phyloP scores from a whole-genome alignment of 768 basidiomycete species.

The Dictyophora rubrovolvata region DNA sequence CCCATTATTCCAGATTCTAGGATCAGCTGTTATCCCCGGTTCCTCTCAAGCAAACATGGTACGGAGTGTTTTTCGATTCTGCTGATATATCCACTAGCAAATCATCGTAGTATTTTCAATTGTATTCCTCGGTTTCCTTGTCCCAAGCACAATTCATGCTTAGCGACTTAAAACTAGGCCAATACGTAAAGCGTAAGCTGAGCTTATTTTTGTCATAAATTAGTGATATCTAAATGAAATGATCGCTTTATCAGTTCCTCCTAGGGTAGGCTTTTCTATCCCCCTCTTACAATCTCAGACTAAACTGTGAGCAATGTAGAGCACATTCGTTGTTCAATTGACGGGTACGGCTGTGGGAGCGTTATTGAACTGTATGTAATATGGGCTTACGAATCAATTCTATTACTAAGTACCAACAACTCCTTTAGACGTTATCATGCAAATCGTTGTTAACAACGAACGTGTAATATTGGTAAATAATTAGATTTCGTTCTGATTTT shows the following conservation, averaged over 20 bases:
- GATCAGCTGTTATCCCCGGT: neutral
- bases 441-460: neutral
- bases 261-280: neutral
- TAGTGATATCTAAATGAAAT: neutral
- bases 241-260: neutral
- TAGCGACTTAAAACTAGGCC: neutral
- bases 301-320: neutral
- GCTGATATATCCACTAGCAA: neutral
- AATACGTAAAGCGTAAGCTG: neutral
- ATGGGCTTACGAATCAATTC: neutral
- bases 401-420: neutral
- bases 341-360: neutral
- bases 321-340: neutral
- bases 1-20: neutral
- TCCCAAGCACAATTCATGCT: neutral
- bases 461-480: neutral
- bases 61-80: neutral
- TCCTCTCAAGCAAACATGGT: slow-evolving; percentile 2
- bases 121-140: neutral
- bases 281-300: neutral
- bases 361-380: neutral
- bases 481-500: neutral
- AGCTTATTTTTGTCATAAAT: neutral
- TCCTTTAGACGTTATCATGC: neutral
- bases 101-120: neutral